These are phyloP conservation scores for Gaultheria prostrata DNA, from an alignment of 148 eudicot species.

Conservation along the genomic window DNA sequence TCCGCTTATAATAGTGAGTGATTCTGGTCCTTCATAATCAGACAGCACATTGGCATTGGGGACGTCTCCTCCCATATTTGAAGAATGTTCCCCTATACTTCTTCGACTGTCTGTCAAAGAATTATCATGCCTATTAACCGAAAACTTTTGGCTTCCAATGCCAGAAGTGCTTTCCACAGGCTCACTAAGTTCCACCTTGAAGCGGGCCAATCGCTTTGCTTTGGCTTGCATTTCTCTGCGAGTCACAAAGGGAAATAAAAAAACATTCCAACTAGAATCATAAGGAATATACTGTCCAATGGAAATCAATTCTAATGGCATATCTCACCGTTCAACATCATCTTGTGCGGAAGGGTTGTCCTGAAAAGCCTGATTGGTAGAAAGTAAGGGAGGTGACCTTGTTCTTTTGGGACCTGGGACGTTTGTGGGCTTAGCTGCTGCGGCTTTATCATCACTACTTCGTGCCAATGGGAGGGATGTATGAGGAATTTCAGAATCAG, in stretches of 20 bases:
- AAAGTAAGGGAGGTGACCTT: conserved; percentile 56
- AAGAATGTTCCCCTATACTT: conserved; percentile 26
- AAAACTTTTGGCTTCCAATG: conserved; percentile 30
- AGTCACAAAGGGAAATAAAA: conserved; percentile 12
- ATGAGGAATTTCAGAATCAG: conserved; percentile 21
- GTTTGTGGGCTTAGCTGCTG: conserved; percentile 27
- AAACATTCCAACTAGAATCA: conserved; percentile 14
- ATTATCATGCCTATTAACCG: conserved; percentile 32
- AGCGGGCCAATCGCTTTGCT: conserved; percentile 90
- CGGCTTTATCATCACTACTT: conserved; percentile 32
- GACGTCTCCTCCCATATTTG: conserved; percentile 38
- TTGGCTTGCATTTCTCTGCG: conserved; percentile 86
- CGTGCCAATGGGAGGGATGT: conserved; percentile 31
- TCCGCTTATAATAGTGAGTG: conserved; percentile 62
- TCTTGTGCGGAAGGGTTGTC: conserved; percentile 35
- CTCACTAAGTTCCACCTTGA: conserved; percentile 65
- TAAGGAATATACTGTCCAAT: background rate
- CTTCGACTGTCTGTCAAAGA: conserved; percentile 35
- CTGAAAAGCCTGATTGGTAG: conserved; percentile 40
- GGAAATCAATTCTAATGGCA: background rate
- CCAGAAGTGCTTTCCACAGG: conserved; percentile 35
- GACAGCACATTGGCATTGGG: conserved; percentile 30
- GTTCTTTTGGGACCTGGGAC: conserved; percentile 56
- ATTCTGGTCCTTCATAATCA: conserved; percentile 57
- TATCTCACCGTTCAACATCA: conserved; percentile 53